These are phyloP conservation scores for Asterophora lycoperdoides DNA, from an alignment of 768 basidiomycete genomes.

Conservation along the genomic window DNA sequence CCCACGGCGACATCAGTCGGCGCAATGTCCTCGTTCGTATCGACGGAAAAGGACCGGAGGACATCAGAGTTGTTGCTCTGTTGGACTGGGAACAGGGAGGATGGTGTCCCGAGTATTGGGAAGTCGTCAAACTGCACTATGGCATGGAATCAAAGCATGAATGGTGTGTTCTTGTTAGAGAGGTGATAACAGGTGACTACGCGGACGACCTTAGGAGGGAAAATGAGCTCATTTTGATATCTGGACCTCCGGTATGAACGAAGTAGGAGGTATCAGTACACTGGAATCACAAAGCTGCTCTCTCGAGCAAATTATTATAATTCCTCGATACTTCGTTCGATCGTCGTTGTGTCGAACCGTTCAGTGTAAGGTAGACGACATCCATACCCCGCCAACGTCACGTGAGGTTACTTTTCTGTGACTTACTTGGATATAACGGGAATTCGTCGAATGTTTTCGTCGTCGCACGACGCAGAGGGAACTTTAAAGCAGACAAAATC, in stretches of 20 bases:
- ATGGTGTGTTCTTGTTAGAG: background rate
- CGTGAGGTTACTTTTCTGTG: too few species aligned
- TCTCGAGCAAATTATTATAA: too few species aligned
- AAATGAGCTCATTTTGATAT: background rate
- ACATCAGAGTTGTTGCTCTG: background rate
- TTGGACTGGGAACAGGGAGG: background rate
- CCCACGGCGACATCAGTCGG: background rate
- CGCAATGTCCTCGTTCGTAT: background rate
- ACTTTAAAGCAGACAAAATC: too few species aligned
- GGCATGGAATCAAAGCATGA: background rate
- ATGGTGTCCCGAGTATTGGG: conserved; percentile 1
- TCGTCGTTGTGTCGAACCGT: too few species aligned
- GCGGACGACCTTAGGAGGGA: background rate
- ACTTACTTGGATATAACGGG: too few species aligned
- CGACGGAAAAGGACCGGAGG: background rate
- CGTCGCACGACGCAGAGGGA: too few species aligned
- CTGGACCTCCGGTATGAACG: background rate
- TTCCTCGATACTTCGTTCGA: too few species aligned
- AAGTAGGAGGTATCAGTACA: too few species aligned
- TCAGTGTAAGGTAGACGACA: too few species aligned
- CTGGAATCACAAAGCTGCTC: too few species aligned
- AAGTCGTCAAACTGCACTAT: background rate
- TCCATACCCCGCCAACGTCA: too few species aligned
- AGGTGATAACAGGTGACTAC: background rate
- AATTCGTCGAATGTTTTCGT: too few species aligned